Conservation (phyloP, 2,329 filamentous ascomycete species). For the Sarocladium oryzae region DNA sequence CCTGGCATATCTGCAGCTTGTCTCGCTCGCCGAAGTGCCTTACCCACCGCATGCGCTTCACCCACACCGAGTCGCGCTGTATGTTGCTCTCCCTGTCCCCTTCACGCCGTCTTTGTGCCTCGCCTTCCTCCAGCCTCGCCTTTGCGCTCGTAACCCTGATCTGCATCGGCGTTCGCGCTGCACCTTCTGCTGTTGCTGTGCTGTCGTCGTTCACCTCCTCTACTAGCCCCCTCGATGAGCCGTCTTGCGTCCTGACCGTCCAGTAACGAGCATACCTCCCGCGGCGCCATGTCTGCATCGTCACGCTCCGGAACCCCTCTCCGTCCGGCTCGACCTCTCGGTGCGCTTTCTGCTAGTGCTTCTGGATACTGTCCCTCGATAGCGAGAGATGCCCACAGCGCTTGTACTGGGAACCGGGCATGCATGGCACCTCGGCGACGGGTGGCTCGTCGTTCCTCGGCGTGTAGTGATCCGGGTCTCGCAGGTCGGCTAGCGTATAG, state of each 20-base stretch:
- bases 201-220: neutral
- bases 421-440: too few relatives aligned
- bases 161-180: neutral
- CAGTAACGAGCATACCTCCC: neutral
- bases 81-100: neutral
- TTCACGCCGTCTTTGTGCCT: neutral
- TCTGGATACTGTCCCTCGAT: too few relatives aligned
- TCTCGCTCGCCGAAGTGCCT: slow-evolving; percentile 1
- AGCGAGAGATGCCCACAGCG: too few relatives aligned
- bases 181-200: neutral
- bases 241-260: neutral
- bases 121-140: neutral
- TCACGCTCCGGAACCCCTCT: neutral
- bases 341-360: too few relatives aligned
- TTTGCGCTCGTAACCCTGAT: neutral
- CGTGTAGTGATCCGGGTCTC: too few relatives aligned
- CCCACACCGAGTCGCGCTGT: neutral
- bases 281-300: neutral
- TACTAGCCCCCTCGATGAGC: neutral
- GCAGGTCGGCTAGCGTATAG: too few relatives aligned
- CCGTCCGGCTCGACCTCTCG: too few relatives aligned
- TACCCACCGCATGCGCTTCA: neutral
- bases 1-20: neutral
- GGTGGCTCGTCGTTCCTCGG: too few relatives aligned
- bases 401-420: too few relatives aligned